Conservation (phyloP, 108 stramenopile genomes). For the Pseudonitzschia multistriata region DNA sequence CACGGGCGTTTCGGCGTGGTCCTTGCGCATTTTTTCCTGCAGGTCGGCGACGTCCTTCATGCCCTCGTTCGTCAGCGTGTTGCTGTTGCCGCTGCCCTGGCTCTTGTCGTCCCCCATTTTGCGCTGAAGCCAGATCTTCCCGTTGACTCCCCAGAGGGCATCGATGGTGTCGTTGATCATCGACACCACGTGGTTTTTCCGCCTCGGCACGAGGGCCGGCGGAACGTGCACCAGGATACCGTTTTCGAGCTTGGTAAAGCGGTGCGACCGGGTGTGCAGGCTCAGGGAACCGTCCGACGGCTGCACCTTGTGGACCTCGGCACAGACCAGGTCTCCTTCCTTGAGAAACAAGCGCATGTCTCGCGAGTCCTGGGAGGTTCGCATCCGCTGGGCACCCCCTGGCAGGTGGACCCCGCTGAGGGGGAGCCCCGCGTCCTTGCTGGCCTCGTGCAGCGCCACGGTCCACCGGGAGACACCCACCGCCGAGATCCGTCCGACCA, state of each 20-base stretch:
- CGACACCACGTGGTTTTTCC: constrained; percentile 69
- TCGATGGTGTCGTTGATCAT: constrained; percentile 45
- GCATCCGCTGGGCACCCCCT: constrained; percentile 92
- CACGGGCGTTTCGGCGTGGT: constrained; percentile 64
- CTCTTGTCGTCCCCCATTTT: constrained; percentile 32
- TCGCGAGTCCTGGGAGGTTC: constrained; percentile 93
- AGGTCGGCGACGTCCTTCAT: constrained; percentile 56
- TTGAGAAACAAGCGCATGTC: constrained; percentile 88
- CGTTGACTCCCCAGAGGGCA: constrained; percentile 79
- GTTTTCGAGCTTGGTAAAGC: constrained; percentile 95
- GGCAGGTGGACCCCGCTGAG: constrained; percentile 91
- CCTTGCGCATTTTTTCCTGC: constrained; percentile 66
- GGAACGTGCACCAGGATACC: constrained; percentile 82
- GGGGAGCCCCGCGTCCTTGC: constrained; percentile 71
- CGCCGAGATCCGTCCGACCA: constrained; percentile 91
- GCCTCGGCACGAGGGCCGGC: constrained; percentile 71
- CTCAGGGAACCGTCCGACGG: constrained; percentile 74
- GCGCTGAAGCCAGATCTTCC: constrained; percentile 88
- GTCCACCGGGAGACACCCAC: constrained; percentile 90
- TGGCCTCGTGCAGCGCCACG: constrained; percentile 49
- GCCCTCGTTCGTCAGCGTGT: constrained; percentile 39
- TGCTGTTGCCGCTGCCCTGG: constrained; percentile 31
- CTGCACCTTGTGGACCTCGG: constrained; percentile 85
- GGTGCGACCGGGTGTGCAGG: constrained; percentile 88
- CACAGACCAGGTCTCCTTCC: constrained; percentile 93